phyloP scores from a whole-genome alignment of 2,329 filamentous ascomycete species.

The Cladophialophora bantiana region DNA sequence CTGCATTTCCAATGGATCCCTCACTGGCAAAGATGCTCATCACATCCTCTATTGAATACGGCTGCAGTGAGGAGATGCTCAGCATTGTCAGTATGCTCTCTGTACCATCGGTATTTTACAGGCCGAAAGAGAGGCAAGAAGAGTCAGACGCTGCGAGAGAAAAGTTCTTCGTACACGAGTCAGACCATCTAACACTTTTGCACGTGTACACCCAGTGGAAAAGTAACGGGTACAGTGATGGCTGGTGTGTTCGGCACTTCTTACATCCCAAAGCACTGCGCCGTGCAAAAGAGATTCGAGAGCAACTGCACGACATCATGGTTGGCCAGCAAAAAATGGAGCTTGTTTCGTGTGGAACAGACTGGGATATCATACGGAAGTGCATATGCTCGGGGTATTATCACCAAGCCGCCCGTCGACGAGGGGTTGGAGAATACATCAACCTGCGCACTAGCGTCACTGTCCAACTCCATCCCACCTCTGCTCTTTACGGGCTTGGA shows the following conservation, averaged over 20 bases:
- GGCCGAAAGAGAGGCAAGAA: conserved; percentile 94
- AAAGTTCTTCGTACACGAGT: conserved; percentile 98
- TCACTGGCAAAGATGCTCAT: conserved; percentile 94
- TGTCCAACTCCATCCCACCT: conserved; percentile 93
- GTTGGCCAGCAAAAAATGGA: conserved; percentile 83
- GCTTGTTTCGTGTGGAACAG: conserved; percentile 86
- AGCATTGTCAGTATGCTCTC: conserved; percentile 98
- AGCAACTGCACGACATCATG: conserved; percentile 94
- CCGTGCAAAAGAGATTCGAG: conserved; percentile 89
- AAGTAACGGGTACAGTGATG: conserved; percentile 84
- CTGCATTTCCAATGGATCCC: conserved; percentile 97
- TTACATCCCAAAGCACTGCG: conserved; percentile 93
- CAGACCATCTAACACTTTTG: conserved; percentile 92
- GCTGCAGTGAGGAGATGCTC: conserved; percentile 95
- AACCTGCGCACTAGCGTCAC: conserved; percentile 94
- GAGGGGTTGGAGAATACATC: conserved; percentile 96
- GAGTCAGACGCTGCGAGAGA: conserved; percentile 94
- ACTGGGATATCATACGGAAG: conserved; percentile 94
- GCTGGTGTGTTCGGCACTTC: conserved; percentile 93
- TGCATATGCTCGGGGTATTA: conserved; percentile 99
- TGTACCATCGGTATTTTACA: conserved; percentile 94
- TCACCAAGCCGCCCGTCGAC: conserved; percentile 94
- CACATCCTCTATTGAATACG: conserved; percentile 85
- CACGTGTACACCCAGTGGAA: conserved; percentile 98
- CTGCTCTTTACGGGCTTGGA: conserved; percentile 87